Conservation (phyloP, 2,329 filamentous ascomycete species). For the Chaetomium sp. region DNA sequence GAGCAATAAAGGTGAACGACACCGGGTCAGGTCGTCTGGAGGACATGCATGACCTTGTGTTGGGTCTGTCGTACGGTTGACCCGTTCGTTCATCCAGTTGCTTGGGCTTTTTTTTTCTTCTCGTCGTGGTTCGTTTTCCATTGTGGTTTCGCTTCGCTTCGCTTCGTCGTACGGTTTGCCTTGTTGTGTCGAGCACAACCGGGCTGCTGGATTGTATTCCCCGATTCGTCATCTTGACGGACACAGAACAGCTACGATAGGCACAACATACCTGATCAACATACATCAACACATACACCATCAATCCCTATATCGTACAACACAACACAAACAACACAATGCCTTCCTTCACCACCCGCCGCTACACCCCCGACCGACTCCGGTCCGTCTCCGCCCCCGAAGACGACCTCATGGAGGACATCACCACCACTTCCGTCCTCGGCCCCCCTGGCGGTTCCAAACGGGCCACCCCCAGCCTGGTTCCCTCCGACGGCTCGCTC, state of each 20-base stretch:
- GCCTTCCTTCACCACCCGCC: conserved; percentile 12
- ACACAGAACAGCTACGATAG: too few relatives aligned
- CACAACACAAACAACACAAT: conserved; percentile 2
- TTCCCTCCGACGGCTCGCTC: conserved; percentile 13
- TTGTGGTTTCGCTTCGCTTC: background rate
- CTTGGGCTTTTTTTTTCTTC: too few relatives aligned
- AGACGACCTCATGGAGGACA: conserved; percentile 13
- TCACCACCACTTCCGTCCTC: background rate
- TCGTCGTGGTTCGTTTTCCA: background rate
- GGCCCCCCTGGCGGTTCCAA: background rate
- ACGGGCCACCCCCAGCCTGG: background rate
- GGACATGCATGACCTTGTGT: conserved; percentile 9
- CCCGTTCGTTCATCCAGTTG: background rate
- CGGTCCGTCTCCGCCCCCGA: background rate
- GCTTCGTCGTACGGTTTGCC: background rate
- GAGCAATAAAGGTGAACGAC: conserved; percentile 7
- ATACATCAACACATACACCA: background rate
- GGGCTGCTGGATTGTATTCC: background rate
- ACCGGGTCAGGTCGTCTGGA: conserved; percentile 9
- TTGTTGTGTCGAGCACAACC: background rate
- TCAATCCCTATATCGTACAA: too few relatives aligned
- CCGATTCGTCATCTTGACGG: background rate
- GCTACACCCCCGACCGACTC: conserved; percentile 7
- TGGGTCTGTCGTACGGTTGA: conserved; percentile 4
- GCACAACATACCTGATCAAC: background rate